Conservation (phyloP, 1,284 basidiomycete genomes). For the Golubevia sp. region DNA sequence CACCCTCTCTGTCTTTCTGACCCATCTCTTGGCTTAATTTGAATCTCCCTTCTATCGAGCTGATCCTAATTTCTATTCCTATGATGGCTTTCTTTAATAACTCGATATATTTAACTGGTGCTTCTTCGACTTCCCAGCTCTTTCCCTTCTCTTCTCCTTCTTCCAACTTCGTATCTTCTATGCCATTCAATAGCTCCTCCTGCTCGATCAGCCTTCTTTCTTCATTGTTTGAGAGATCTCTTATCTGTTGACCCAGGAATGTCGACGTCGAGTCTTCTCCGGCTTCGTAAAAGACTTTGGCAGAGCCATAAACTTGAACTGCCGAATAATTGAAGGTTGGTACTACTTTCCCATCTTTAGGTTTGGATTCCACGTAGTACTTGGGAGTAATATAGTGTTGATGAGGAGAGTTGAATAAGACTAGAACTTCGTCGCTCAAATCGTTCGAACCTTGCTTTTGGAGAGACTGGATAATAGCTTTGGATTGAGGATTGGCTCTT, state of each 20-base stretch:
- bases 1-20: constrained; percentile 61
- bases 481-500: constrained; percentile 28
- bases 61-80: constrained; percentile 62
- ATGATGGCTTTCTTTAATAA: constrained; percentile 63
- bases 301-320: constrained; percentile 20
- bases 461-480: constrained; percentile 12
- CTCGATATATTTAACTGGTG: constrained; percentile 62
- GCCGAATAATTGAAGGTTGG: constrained; percentile 41
- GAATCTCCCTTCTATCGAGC: constrained; percentile 62
- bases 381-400: constrained; percentile 26
- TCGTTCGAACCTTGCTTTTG: not conserved
- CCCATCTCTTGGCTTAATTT: constrained; percentile 63
- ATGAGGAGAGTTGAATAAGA: constrained; percentile 19
- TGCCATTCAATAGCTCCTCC: not conserved
- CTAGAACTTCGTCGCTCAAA: constrained; percentile 8
- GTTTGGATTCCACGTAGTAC: constrained; percentile 28
- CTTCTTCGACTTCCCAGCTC: constrained; percentile 62
- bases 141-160: constrained; percentile 11
- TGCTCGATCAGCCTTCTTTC: not conserved
- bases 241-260: constrained; percentile 7
- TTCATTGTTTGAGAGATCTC: constrained; percentile 2
- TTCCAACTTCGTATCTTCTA: not conserved
- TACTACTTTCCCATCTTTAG: constrained; percentile 22
- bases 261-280: not conserved
- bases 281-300: not conserved